phyloP scores from a whole-genome alignment of 805 yeast species.

The Cyberlindnera americana region DNA sequence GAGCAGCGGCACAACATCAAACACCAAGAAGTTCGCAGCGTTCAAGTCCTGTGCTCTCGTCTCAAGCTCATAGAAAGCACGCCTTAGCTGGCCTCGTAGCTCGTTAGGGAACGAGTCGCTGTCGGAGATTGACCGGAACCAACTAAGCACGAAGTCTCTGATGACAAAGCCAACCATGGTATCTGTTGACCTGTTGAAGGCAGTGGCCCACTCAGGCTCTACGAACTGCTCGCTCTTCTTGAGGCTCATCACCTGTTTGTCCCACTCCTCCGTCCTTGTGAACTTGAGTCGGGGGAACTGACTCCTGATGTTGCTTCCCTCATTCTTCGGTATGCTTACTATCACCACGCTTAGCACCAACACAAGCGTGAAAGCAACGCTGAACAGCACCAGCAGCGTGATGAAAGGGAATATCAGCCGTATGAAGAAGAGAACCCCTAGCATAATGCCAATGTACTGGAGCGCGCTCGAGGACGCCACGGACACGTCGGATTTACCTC shows the following conservation, averaged over 20 bases:
- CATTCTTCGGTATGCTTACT: constrained; percentile 11
- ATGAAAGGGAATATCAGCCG: constrained; percentile 10
- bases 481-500: no score
- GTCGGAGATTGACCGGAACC: constrained; percentile 50
- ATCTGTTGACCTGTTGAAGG: constrained; percentile 39
- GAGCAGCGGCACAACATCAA: constrained; percentile 57
- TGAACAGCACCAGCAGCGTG: neutral
- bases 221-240: constrained; percentile 10
- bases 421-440: constrained; percentile 9
- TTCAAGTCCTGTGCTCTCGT: constrained; percentile 43
- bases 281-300: constrained; percentile 27
- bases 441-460: constrained; percentile 4
- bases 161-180: constrained; percentile 44
- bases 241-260: constrained; percentile 18
- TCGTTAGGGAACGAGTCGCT: constrained; percentile 37
- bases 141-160: constrained; percentile 49
- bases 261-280: constrained; percentile 32
- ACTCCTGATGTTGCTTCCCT: constrained; percentile 1
- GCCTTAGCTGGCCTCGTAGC: constrained; percentile 40
- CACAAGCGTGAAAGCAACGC: neutral
- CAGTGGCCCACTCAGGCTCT: constrained; percentile 6
- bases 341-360: constrained; percentile 2
- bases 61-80: constrained; percentile 40
- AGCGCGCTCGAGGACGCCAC: constrained; percentile 1
- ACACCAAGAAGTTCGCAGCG: constrained; percentile 52